Evolutionary conservation across 805 yeast species (phyloP), one percentile per base, ranked within the genome.

Genomic region (Saccharomycopsis sp.): DNA sequence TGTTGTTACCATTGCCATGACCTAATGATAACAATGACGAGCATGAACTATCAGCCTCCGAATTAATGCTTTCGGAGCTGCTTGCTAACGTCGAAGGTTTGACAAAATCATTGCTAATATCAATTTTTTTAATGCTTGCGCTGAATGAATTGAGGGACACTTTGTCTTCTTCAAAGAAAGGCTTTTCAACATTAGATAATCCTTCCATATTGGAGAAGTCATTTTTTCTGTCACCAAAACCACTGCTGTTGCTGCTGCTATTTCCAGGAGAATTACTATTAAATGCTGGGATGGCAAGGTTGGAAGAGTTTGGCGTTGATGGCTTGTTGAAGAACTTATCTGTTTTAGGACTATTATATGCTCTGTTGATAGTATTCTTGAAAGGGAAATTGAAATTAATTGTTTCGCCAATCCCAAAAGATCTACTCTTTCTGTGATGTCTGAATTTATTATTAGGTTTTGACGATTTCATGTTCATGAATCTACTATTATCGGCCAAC

Each of bases 321-420:
- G 49, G 49, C 22, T n/a, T 9, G 14, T 14, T 44, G 22, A 44
- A 44, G 20, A 44, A 44, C 19, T 17, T n/a, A 8, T 44, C 49
- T 5, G 19, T 17, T 44, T 44, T 44, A 8, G 49, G 22, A 44
- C 19, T 44, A 44, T 44, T 19, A 17, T 44, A 17, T 17, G 49
- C 19, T 19, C 38, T 47, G n/a, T 55, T 47, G 5, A 34, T 7
- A n/a, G 42, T 41, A 29, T 15, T 17, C 47, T 56, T 56, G 51
- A 58, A 58, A 7, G 47, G 53, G 47, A 53, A 53, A 5, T 53
- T 49, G 20, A 51, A 51, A n/a, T 34, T 54, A 25, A 54, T 29
- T 44, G 17, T 58, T 19, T 58, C 62, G 29, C 62, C 62, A 25
- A 58, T 47, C 1, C 62, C 62, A 53, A 58, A 58, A 47, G 56